Base-by-base conservation (phyloP, 352 stramenopile genomes). In the Albugo laibachii region DNA sequence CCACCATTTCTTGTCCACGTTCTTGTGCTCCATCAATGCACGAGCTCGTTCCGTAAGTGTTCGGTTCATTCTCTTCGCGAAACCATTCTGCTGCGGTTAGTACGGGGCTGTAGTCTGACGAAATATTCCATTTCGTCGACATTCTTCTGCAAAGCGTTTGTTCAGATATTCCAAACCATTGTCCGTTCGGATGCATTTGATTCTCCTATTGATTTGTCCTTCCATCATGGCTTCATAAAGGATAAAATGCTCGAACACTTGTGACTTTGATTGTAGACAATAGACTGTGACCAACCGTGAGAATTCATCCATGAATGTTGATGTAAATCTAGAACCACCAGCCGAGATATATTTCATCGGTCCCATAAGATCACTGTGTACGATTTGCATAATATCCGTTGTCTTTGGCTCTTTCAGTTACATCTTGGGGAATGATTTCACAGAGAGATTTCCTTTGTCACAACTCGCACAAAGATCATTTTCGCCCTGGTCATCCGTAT, bases 81-180 rank as follows among this genome's bases (percentile, higher is more conserved):
- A 15, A 20, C 49, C 48, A 45, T 59, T 59, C 14, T 55, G 48
- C 43, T 59, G 48, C 38, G 54, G 49, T 10, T 14, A 56, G 40
- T 55, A 56, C 19, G 54, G 49, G 36, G 53, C 54, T 5, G 45
- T 57, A n/a, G 35, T 56, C 37, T 63, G 16, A 34, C 57, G 55
- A 0, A 45, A 39, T 41, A 59, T 59, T 15, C 44, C 42, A 16
- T 48, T 16, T 41, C 16, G 31, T 10, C 34, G 8, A 14, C 13
- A 19, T 11, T 45, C 41, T 13, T 16, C 24, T 5, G 45, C 36
- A 19, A 54, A 45, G 2, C 48, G n/a, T 15, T 47, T 40, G 35
- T 37, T 35, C 14, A 41, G 20, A 20, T 56, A 63, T 31, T 63
- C 56, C 10, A 36, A 34, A 6, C 50, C 58, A 27, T 61, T 58